These are phyloP conservation scores for Pulveroboletus frians DNA, from an alignment of 768 basidiomycete species.

Conservation along the genomic window DNA sequence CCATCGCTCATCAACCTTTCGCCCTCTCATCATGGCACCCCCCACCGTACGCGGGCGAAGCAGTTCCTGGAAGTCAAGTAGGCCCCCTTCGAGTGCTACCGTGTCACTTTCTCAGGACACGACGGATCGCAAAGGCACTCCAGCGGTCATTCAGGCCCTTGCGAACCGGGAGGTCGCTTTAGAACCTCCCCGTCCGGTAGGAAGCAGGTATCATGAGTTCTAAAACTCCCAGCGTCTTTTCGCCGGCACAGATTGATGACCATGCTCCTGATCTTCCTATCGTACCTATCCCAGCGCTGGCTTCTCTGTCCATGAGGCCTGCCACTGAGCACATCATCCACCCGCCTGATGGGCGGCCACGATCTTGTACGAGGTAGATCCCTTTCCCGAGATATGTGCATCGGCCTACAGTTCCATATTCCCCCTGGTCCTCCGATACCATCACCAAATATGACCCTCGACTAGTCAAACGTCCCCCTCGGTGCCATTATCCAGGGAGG, in stretches of 20 bases:
- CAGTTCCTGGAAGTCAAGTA: slow-evolving; percentile 27
- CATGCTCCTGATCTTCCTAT: slow-evolving; percentile 27
- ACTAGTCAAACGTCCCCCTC: slow-evolving; percentile 24
- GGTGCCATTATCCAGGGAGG: slow-evolving; percentile 30
- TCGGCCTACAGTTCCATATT: slow-evolving; percentile 32
- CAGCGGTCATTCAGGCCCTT: slow-evolving; percentile 11
- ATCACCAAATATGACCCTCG: slow-evolving; percentile 17
- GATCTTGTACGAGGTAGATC: slow-evolving; percentile 29
- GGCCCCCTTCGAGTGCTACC: slow-evolving; percentile 28
- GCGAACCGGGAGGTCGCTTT: slow-evolving; percentile 17
- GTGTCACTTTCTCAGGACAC: slow-evolving; percentile 15
- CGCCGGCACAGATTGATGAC: slow-evolving; percentile 23
- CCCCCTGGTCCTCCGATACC: slow-evolving; percentile 29
- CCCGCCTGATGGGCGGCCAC: slow-evolving; percentile 19
- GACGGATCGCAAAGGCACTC: slow-evolving; percentile 16
- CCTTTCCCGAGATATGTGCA: slow-evolving; percentile 27
- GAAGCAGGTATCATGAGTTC: slow-evolving; percentile 16
- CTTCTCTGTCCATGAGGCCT: slow-evolving; percentile 25
- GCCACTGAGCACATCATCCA: slow-evolving; percentile 32
- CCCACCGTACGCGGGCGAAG: slow-evolving; percentile 26
- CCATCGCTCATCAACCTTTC: slow-evolving; percentile 29
- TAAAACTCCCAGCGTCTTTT: slow-evolving; percentile 21
- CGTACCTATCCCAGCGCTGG: slow-evolving; percentile 11
- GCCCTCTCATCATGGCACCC: slow-evolving; percentile 28
- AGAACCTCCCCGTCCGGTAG: slow-evolving; percentile 20